Conservation (phyloP, 306 rosid species). For the Chamaecrista fasciculata region DNA sequence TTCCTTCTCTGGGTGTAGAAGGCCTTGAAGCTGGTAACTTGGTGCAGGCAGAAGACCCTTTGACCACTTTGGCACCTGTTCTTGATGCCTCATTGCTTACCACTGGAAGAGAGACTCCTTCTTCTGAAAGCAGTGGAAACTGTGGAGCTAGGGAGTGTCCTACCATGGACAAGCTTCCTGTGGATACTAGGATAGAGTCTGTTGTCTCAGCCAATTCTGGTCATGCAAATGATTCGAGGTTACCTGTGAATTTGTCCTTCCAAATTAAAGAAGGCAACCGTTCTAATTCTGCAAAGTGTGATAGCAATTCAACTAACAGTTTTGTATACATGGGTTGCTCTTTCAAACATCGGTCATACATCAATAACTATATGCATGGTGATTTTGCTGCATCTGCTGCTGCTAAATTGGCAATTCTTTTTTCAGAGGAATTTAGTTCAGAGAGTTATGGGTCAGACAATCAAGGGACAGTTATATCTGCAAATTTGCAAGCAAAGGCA, state of each 20-base stretch:
- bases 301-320: slow-evolving; percentile 28
- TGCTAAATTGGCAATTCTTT: slow-evolving; percentile 59
- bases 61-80: slow-evolving; percentile 30
- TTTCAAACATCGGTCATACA: slow-evolving; percentile 66
- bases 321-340: slow-evolving; percentile 57
- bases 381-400: slow-evolving; percentile 98
- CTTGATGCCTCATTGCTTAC: slow-evolving; percentile 31
- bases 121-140: slow-evolving; percentile 32
- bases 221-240: slow-evolving; percentile 34
- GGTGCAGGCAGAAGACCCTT: slow-evolving; percentile 34
- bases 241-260: slow-evolving; percentile 38
- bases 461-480: slow-evolving; percentile 53
- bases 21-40: slow-evolving; percentile 20
- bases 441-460: slow-evolving; percentile 57
- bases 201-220: slow-evolving; percentile 32
- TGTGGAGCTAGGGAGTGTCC: slow-evolving; percentile 30
- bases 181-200: slow-evolving; percentile 37
- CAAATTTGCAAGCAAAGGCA: slow-evolving; percentile 79
- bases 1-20: slow-evolving; percentile 36
- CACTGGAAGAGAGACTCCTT: slow-evolving; percentile 26
- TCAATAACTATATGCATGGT: slow-evolving; percentile 81
- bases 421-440: slow-evolving; percentile 74
- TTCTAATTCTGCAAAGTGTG: slow-evolving; percentile 45
- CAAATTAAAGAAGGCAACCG: slow-evolving; percentile 45
- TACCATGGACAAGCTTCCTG: slow-evolving; percentile 32